These are phyloP conservation scores for Globisporangium polare DNA, from an alignment of 352 stramenopile species.

Conservation along the genomic window DNA sequence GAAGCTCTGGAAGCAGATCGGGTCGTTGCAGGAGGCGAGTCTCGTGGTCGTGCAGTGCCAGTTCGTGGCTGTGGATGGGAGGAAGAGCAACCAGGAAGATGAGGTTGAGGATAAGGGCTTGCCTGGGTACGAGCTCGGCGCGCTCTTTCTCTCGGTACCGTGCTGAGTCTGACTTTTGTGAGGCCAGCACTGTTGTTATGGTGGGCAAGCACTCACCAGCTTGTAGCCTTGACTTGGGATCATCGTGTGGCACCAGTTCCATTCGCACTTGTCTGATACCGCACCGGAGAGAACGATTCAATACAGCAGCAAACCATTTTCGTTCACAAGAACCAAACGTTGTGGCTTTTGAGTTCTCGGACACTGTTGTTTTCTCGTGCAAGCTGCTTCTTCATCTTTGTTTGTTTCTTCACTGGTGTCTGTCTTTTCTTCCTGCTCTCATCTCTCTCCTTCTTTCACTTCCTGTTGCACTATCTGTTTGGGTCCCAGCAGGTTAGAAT, in stretches of 20 bases:
- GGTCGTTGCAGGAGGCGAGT: constrained; percentile 58
- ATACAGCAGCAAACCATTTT: neutral
- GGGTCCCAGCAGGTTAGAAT: neutral
- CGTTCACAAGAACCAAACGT: neutral
- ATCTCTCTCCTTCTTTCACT: neutral
- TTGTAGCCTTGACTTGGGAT: neutral
- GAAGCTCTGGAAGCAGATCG: constrained; percentile 75
- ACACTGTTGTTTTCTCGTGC: neutral
- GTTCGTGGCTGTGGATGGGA: constrained; percentile 24
- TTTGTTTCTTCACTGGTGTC: neutral
- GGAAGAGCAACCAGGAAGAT: constrained; percentile 23
- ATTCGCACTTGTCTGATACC: too few relatives aligned
- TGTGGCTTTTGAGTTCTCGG: neutral
- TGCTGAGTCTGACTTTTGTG: constrained; percentile 19
- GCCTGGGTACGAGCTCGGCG: constrained; percentile 32
- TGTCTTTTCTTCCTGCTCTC: neutral
- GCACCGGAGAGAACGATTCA: too few relatives aligned
- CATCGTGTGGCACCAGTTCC: too few relatives aligned
- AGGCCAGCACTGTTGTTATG: too few relatives aligned
- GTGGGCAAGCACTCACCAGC: neutral
- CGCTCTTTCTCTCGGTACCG: constrained; percentile 59
- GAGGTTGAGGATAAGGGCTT: neutral
- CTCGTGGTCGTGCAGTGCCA: constrained; percentile 75
- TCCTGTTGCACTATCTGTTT: neutral
- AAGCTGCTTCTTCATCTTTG: neutral